Percentiles rank a stretch among this genome's conserved stretches.
These are phyloP conservation scores for Bocquillonia castaneifolia DNA, from an alignment of 441 rosid species.

Conservation along the genomic window DNA sequence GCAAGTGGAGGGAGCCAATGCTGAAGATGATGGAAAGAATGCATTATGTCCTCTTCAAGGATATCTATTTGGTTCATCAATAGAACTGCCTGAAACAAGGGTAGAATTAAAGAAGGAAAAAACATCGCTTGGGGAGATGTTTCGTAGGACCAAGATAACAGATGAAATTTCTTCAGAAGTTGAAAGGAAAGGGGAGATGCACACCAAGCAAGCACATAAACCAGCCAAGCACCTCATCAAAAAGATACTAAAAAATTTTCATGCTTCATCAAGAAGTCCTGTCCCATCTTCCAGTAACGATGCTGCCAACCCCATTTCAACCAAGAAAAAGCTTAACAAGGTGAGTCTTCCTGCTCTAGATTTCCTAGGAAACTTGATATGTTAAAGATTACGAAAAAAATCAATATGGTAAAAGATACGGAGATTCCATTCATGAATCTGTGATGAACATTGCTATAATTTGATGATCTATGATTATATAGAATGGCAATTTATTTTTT, in stretches of 20 bases:
- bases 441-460: background rate
- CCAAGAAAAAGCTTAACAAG: slow-evolving; percentile 60
- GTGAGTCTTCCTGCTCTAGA: slow-evolving; percentile 32
- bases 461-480: background rate
- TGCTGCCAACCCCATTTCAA: slow-evolving; percentile 32
- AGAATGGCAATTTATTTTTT: background rate
- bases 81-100: slow-evolving; percentile 50
- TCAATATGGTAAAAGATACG: too few relatives aligned
- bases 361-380: slow-evolving; percentile 2
- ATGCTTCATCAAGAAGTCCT: slow-evolving; percentile 36
- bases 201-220: slow-evolving; percentile 39
- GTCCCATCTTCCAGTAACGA: slow-evolving; percentile 23
- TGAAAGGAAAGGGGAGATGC: slow-evolving; percentile 38
- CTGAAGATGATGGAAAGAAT: slow-evolving; percentile 39
- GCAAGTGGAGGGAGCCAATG: slow-evolving; percentile 39
- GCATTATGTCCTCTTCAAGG: slow-evolving; percentile 70
- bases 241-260: slow-evolving; percentile 55
- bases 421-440: background rate
- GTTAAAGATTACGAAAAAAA: too few relatives aligned
- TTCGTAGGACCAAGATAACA: slow-evolving; percentile 45
- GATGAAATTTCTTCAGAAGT: slow-evolving; percentile 35
- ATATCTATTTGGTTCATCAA: slow-evolving; percentile 65
- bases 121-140: slow-evolving; percentile 64
- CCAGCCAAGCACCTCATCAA: slow-evolving; percentile 54
- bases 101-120: slow-evolving; percentile 49